Evolutionary conservation across 108 stramenopile genomes (phyloP).

Genomic region (Cyclotella atomus): DNA sequence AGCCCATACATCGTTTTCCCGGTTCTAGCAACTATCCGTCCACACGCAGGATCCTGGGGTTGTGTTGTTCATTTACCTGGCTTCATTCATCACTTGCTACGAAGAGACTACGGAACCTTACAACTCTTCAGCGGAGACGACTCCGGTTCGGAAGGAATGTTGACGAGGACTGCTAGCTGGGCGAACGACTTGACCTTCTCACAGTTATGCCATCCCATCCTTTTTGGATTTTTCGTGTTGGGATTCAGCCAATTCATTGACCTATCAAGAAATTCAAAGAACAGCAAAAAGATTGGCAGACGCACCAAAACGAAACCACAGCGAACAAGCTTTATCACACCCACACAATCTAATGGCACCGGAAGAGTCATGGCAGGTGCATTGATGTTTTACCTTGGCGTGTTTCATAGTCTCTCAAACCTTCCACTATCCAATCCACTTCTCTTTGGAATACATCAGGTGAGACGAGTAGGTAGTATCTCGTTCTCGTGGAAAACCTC

Average conservation of each 20-base stretch:
- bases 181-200: constrained; percentile 22
- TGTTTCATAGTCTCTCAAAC: constrained; percentile 78
- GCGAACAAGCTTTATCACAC: no score
- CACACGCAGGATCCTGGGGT: constrained; percentile 80
- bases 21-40: constrained; percentile 31
- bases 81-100: constrained; percentile 65
- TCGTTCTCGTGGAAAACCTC: no score
- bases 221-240: constrained; percentile 13
- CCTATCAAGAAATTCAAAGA: background rate
- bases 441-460: constrained; percentile 74
- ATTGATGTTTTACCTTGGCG: constrained; percentile 60
- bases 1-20: constrained; percentile 60
- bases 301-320: background rate
- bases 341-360: no score
- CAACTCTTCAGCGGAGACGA: constrained; percentile 58
- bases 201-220: constrained; percentile 21
- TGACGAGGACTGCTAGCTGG: constrained; percentile 35
- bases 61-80: constrained; percentile 56
- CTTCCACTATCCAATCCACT: constrained; percentile 68
- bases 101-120: constrained; percentile 80
- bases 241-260: no score
- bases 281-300: constrained; percentile 7
- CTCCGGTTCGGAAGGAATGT: constrained; percentile 34
- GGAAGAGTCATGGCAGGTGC: constrained; percentile 28
- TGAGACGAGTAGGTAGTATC: no score